Evolutionary conservation across 1,139 yeast genomes (phyloP), one percentile per base, ranked within the genome.

Genomic region (Groenewaldozyma sp.): DNA sequence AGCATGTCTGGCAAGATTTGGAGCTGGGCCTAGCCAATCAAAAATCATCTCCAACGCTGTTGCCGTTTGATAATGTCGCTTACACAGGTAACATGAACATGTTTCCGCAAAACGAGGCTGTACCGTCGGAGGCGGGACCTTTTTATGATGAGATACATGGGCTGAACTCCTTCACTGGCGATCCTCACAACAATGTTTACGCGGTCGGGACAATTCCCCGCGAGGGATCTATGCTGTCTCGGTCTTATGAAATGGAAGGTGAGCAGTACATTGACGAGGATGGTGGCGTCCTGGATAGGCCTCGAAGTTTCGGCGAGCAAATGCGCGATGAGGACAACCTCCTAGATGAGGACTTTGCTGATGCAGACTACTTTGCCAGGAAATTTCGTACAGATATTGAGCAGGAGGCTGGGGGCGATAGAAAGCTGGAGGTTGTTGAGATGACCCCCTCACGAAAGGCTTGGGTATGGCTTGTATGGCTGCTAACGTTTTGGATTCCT

Each of bases 401-500:
- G 28, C 31, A 28, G 7, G 34, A 32, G 10, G 36, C 32, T 16
- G 43, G 45, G 7, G 39, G 37, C n/a, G 42, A 38, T 24, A 21
- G 42, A 29, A 34, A 38, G 32, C 31, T 47, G 6, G 58, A 54
- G 40, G 58, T 60, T 3, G 53, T 55, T 35, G 47, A 50, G 7
- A 58, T 55, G 45, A 51, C 66, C 1, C 31, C 48, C 1, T 54
- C 55, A 24, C 52, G 70, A n/a, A 49, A 55, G 20, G 40, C 51
- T 3, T 64, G 68, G 68, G 63, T 64, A 7, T 38, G 49, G 24
- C 46, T 64, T 31, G 67, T 63, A 9, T 63, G 68, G 68, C 20
- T 47, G 16, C 38, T 58, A 28, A 64, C 68, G 1, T 64, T 55
- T 46, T 64, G 68, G 68, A 59, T 64, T 17, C 68, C 68, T 1